A percentile compares a stretch with the other conserved stretches of the same genome.
phyloP scores from a whole-genome alignment of 768 basidiomycete genomes.

The Mycena kentingensis region DNA sequence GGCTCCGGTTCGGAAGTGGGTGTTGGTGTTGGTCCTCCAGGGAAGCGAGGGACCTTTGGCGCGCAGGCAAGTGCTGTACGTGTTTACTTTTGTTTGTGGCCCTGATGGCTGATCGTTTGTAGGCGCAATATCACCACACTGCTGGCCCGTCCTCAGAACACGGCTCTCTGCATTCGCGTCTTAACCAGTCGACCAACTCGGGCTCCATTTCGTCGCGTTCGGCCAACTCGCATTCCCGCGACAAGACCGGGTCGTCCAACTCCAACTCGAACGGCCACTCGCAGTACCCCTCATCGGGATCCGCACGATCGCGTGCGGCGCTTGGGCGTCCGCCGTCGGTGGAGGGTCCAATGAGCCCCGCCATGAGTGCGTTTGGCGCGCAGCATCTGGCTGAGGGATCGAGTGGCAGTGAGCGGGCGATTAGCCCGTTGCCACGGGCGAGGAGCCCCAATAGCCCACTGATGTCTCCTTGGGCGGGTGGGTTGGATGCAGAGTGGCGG shows the following conservation, averaged over 20 bases:
- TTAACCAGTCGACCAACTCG: slow-evolving; percentile 5
- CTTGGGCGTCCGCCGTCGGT: slow-evolving; percentile 11
- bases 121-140: slow-evolving; percentile 15
- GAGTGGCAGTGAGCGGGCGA: slow-evolving; percentile 9
- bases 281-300: slow-evolving; percentile 15
- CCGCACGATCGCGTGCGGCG: slow-evolving; percentile 9
- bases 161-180: slow-evolving; percentile 21
- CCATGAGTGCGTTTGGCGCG: slow-evolving; percentile 18
- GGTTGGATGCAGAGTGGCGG: slow-evolving; percentile 21
- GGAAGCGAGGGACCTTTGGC: slow-evolving; percentile 17
- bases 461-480: slow-evolving; percentile 19
- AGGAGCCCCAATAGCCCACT: slow-evolving; percentile 14
- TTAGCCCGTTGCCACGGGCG: neutral
- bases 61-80: neutral
- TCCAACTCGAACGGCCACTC: slow-evolving; percentile 1
- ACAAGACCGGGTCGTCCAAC: neutral
- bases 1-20: neutral
- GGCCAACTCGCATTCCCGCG: slow-evolving; percentile 6
- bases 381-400: slow-evolving; percentile 10
- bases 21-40: neutral
- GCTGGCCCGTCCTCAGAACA: slow-evolving; percentile 14
- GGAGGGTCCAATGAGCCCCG: slow-evolving; percentile 20
- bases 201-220: slow-evolving; percentile 11
- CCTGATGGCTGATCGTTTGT: neutral
- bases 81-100: neutral